These are phyloP conservation scores for Withania somnifera DNA, from an alignment of 305 asterid species.

Conservation along the genomic window DNA sequence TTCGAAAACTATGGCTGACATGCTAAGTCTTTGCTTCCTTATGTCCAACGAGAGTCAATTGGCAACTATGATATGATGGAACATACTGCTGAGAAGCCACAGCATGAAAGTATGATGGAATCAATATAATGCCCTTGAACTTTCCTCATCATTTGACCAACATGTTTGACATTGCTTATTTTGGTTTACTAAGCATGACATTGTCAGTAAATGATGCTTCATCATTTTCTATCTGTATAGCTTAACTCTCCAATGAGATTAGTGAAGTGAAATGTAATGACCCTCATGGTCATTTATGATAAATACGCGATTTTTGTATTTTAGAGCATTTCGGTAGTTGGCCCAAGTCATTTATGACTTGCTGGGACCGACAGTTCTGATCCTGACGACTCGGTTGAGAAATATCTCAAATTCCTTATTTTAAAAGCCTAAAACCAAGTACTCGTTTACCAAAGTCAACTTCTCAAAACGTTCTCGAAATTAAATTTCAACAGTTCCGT, in stretches of 20 bases:
- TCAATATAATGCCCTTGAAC: not conserved
- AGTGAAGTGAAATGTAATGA: not conserved
- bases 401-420: too few species aligned
- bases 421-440: too few species aligned
- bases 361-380: too few species aligned
- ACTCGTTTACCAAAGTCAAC: too few species aligned
- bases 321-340: too few species aligned
- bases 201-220: not conserved
- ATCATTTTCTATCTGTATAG: not conserved
- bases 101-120: not conserved
- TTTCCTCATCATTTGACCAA: not conserved
- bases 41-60: not conserved
- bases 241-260: not conserved
- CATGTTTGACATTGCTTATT: not conserved
- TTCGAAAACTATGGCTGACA: not conserved
- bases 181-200: not conserved
- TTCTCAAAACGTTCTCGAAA: too few species aligned
- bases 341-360: too few species aligned
- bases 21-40: not conserved
- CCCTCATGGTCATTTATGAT: too few species aligned
- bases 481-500: too few species aligned
- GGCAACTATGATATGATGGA: not conserved
- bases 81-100: not conserved
- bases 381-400: too few species aligned
- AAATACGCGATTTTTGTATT: too few species aligned